These are phyloP conservation scores for Fraxinus albicans DNA, from an alignment of 305 asterid genomes.

Conservation along the genomic window DNA sequence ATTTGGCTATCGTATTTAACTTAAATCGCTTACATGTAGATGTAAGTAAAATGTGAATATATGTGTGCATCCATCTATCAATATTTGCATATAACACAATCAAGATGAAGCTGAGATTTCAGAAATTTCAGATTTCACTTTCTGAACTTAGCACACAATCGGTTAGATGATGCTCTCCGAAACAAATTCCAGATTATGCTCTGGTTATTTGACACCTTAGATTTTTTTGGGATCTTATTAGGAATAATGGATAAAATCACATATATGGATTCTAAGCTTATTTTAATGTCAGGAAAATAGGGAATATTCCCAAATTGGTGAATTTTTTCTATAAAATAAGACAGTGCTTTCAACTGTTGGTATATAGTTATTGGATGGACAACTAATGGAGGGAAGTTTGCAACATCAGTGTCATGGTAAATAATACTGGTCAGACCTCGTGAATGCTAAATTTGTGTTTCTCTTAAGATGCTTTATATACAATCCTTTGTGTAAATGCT, in stretches of 20 bases:
- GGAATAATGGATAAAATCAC: not conserved
- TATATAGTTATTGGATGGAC: not conserved
- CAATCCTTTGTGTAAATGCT: not conserved
- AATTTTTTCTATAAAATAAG: not conserved
- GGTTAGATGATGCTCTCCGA: not conserved
- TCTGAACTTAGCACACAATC: not conserved
- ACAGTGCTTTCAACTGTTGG: not conserved
- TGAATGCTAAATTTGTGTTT: not conserved
- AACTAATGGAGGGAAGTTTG: not conserved
- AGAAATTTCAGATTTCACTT: not conserved
- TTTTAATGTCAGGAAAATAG: not conserved
- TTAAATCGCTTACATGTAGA: not conserved
- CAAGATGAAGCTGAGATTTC: not conserved
- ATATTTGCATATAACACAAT: not conserved
- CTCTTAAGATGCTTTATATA: not conserved
- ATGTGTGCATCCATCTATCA: not conserved
- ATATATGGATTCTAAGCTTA: not conserved
- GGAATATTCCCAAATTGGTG: not conserved
- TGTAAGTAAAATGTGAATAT: not conserved
- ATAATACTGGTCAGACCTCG: not conserved
- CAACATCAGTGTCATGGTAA: not conserved
- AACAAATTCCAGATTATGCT: not conserved
- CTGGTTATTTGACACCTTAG: not conserved
- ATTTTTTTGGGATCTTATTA: not conserved
- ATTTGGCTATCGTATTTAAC: not conserved